A percentile compares a stretch with the other conserved stretches of the same genome.
Evolutionary conservation across 352 stramenopile species (phyloP).

Genomic region (Pythium biforme): DNA sequence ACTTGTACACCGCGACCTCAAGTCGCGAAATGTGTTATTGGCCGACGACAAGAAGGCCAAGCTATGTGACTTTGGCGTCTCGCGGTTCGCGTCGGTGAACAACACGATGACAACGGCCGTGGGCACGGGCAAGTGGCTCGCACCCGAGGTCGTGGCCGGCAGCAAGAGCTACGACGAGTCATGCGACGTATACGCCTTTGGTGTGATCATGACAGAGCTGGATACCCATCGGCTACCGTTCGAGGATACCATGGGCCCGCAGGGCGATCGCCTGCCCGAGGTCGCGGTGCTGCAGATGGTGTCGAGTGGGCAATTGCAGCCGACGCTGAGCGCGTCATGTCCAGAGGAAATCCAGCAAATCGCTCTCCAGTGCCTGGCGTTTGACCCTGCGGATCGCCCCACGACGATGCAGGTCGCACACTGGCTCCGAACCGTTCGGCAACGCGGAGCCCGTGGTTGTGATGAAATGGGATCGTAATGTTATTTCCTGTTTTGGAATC

Average conservation of each 20-base stretch:
- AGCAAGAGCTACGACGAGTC: slow-evolving; percentile 33
- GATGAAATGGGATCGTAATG: too few species aligned
- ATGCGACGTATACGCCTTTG: slow-evolving; percentile 49
- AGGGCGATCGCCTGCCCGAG: slow-evolving; percentile 32
- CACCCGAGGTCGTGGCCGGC: slow-evolving; percentile 42
- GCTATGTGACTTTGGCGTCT: slow-evolving; percentile 26
- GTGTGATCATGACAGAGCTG: slow-evolving; percentile 51
- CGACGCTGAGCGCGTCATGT: slow-evolving; percentile 19
- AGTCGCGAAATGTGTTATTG: slow-evolving; percentile 47
- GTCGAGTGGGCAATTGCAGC: slow-evolving; percentile 25
- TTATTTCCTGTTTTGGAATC: too few species aligned
- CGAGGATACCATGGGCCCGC: slow-evolving; percentile 26
- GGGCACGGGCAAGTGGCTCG: slow-evolving; percentile 33
- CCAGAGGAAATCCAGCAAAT: slow-evolving; percentile 18
- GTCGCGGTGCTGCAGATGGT: slow-evolving; percentile 43
- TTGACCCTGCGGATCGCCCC: slow-evolving; percentile 22
- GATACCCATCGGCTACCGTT: slow-evolving; percentile 57
- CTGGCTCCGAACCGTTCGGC: slow-evolving; percentile 3
- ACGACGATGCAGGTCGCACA: slow-evolving; percentile 24
- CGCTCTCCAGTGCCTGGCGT: slow-evolving; percentile 29
- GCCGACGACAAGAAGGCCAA: slow-evolving; percentile 23
- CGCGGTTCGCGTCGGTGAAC: slow-evolving; percentile 15
- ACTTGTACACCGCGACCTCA: slow-evolving; percentile 46
- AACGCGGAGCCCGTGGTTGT: too few species aligned
- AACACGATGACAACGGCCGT: slow-evolving; percentile 22